Base-by-base conservation (phyloP, 306 rosid species). In the Pyrus communis region DNA sequence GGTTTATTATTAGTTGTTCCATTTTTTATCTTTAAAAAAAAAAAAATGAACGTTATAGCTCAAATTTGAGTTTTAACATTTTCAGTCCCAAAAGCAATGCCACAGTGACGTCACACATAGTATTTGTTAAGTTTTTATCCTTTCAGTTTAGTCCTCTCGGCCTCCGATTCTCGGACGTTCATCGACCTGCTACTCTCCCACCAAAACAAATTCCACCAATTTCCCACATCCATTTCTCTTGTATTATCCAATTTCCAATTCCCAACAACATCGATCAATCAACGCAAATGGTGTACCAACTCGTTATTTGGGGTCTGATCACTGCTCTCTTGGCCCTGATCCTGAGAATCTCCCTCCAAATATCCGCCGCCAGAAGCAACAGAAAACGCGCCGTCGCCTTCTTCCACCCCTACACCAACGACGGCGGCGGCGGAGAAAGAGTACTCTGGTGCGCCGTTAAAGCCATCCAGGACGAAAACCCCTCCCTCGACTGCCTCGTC, bases 391-490 rank as follows among this genome's bases (percentile, higher is more conserved):
- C 93, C 28, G 82, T 95, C n/a, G 97, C 86, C 3, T 95, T 92
- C 92, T 92, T 95, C 87, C 97, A 95, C 69, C 99, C 97, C 5
- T 95, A 84, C 85, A 92, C 99, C 80, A 92, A 92, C 78, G 96
- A 90, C 43, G 97, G 96, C 11, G 97, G 96, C 52, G 99, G 97
- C 13, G 93, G 99, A 7, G 99, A 95, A 76, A 81, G 96, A 73
- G 97, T 95, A 14, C 83, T 95, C 7, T 95, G 99, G 99, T 92
- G 97, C 73, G 93, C 93, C 58, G 91, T 95, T 54, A 95, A 85
- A 88, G 93, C 90, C 62, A 60, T 92, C 73, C 97, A 95, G 72
- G 97, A 92, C 6, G 87, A 84, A 38, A 80, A 67, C 73, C 91
- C 89, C 33, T 77, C 59, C 74, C 90, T 95, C 35, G 86, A 84